These are phyloP conservation scores for Silene noctiflora DNA, from an alignment of 179 eudicot genomes.

Conservation along the genomic window DNA sequence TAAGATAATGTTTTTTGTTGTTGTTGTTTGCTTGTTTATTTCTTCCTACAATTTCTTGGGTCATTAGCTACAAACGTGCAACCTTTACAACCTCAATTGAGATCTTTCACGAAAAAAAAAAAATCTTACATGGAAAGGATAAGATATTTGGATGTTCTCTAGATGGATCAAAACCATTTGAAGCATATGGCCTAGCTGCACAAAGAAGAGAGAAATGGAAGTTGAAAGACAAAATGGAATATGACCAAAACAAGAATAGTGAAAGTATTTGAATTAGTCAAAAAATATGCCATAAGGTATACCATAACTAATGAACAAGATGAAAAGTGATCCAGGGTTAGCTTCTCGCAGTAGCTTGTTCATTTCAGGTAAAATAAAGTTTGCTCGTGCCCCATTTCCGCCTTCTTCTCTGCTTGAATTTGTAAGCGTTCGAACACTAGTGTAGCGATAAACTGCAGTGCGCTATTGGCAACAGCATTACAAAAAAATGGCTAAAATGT, in stretches of 20 bases:
- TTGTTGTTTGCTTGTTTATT: too few relatives aligned
- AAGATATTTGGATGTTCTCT: constrained; percentile 40
- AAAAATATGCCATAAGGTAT: constrained; percentile 27
- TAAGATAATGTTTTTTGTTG: too few relatives aligned
- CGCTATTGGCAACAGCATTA: constrained; percentile 52
- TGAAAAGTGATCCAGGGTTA: constrained; percentile 55
- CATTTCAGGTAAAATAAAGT: constrained; percentile 81
- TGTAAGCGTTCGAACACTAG: constrained; percentile 52
- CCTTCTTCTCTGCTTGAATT: constrained; percentile 45
- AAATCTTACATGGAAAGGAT: constrained; percentile 58
- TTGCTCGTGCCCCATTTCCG: constrained; percentile 44
- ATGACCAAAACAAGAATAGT: constrained; percentile 14
- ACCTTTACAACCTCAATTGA: not conserved
- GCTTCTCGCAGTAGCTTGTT: constrained; percentile 65
- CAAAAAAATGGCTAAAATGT: constrained; percentile 19
- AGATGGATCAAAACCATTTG: constrained; percentile 33
- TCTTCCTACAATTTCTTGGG: not conserved
- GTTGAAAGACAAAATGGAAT: not conserved
- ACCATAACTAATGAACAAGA: constrained; percentile 84
- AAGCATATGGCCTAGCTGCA: constrained; percentile 51
- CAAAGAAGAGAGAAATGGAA: constrained; percentile 3
- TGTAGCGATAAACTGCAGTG: constrained; percentile 77
- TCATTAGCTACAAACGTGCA: not conserved
- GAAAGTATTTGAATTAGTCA: constrained; percentile 16
- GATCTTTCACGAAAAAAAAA: not conserved